Percentiles rank a stretch among this genome's conserved stretches.
phyloP scores from a whole-genome alignment of 2,329 filamentous ascomycete species.

The Epichloe coenophiala region DNA sequence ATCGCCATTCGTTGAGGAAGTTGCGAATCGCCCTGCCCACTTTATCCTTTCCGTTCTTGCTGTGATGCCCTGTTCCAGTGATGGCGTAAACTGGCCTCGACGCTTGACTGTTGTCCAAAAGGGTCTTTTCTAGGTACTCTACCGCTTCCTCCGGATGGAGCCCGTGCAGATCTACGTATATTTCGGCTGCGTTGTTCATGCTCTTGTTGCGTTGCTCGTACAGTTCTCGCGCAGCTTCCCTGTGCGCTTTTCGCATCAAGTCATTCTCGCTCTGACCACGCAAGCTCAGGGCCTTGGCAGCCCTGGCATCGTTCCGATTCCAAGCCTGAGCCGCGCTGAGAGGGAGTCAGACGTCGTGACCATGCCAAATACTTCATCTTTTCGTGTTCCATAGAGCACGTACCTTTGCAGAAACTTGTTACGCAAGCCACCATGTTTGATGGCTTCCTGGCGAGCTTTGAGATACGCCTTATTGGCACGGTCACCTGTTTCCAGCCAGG shows the following conservation, averaged over 20 bases:
- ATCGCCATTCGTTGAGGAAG: conserved; percentile 91
- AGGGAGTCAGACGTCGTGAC: conserved; percentile 3
- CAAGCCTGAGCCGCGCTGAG: conserved; percentile 85
- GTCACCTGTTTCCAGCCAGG: conserved; percentile 90
- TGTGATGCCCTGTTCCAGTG: conserved; percentile 92
- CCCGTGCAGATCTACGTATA: conserved; percentile 94
- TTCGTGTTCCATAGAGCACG: background rate
- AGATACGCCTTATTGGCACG: conserved; percentile 87
- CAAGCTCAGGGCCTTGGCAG: conserved; percentile 86
- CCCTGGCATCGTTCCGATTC: conserved; percentile 94
- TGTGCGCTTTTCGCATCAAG: conserved; percentile 90
- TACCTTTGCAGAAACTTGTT: conserved; percentile 97
- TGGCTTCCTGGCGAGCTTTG: conserved; percentile 87
- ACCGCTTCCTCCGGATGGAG: conserved; percentile 97
- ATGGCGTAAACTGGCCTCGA: conserved; percentile 81
- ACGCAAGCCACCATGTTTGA: conserved; percentile 88
- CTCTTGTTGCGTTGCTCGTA: conserved; percentile 89
- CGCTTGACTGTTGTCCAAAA: conserved; percentile 67
- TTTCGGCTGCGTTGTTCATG: conserved; percentile 42
- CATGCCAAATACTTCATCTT: background rate
- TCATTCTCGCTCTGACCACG: conserved; percentile 95
- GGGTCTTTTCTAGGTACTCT: conserved; percentile 77
- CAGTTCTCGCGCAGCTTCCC: conserved; percentile 85
- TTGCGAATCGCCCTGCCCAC: conserved; percentile 84
- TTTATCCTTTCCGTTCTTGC: conserved; percentile 98